phyloP scores from a whole-genome alignment of 2,329 filamentous ascomycete genomes.

The Claviceps maximensis region DNA sequence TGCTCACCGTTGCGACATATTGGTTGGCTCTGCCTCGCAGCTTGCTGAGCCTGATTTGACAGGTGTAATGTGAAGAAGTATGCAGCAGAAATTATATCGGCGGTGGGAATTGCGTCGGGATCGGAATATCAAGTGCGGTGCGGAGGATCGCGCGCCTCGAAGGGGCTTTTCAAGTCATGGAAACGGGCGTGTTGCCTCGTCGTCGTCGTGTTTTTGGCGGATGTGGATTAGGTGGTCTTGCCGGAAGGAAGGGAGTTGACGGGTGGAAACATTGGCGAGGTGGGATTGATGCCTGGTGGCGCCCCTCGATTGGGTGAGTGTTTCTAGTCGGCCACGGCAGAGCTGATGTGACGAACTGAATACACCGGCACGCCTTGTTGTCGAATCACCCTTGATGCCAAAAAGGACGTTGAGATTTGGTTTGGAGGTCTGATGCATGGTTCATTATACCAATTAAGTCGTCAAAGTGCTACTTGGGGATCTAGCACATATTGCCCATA shows the following conservation, averaged over 20 bases:
- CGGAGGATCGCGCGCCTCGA: neutral
- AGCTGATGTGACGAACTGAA: neutral
- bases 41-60: neutral
- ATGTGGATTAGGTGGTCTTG: slow-evolving; percentile 9
- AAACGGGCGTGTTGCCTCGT: neutral
- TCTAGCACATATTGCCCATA: too few relatives aligned
- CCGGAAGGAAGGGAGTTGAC: neutral
- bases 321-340: neutral
- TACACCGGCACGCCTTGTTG: neutral
- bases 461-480: too few relatives aligned
- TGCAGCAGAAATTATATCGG: neutral
- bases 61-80: neutral
- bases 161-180: neutral
- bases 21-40: neutral
- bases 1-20: slow-evolving; percentile 24
- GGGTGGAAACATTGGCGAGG: neutral
- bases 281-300: neutral
- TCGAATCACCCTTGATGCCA: too few relatives aligned
- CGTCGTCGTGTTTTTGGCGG: neutral
- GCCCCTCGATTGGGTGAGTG: neutral
- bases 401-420: neutral
- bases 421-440: neutral
- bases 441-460: neutral
- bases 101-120: neutral
- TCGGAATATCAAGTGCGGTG: neutral